A percentile compares a stretch with the other conserved stretches of the same genome.
These are phyloP conservation scores for Haplosporangium sp. DNA, from an alignment of 371 early-diverging fungal genomes.

Conservation along the genomic window DNA sequence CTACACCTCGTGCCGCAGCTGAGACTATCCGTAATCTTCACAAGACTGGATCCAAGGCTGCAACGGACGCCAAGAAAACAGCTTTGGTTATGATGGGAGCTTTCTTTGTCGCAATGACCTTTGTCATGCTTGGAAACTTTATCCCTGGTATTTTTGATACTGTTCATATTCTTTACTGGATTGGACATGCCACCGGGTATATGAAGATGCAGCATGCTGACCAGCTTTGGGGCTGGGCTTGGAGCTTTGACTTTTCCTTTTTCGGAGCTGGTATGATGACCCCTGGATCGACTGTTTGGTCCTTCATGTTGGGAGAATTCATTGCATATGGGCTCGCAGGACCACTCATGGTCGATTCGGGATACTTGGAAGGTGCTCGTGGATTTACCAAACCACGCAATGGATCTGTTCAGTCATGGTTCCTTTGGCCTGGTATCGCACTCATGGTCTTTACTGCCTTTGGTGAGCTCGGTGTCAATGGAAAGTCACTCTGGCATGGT, in stretches of 20 bases:
- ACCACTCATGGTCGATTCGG: constrained; percentile 59
- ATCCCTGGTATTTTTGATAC: constrained; percentile 69
- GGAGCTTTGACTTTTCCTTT: constrained; percentile 71
- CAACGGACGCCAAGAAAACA: constrained; percentile 55
- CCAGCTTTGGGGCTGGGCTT: constrained; percentile 68
- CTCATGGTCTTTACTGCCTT: constrained; percentile 77
- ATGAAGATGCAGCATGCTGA: constrained; percentile 65
- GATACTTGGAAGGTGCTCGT: constrained; percentile 55
- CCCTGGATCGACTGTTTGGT: constrained; percentile 66
- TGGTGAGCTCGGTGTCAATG: constrained; percentile 69
- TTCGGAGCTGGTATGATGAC: constrained; percentile 81
- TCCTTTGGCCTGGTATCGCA: constrained; percentile 82
- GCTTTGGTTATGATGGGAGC: constrained; percentile 53
- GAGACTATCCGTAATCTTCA: constrained; percentile 77
- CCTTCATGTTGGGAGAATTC: constrained; percentile 69
- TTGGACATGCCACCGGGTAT: constrained; percentile 63
- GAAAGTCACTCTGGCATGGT: constrained; percentile 69
- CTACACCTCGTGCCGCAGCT: constrained; percentile 79
- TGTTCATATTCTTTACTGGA: constrained; percentile 73
- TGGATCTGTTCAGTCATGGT: constrained; percentile 65
- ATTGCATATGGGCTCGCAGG: constrained; percentile 69
- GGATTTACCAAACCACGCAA: constrained; percentile 58
- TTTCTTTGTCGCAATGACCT: constrained; percentile 66
- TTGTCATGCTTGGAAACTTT: constrained; percentile 66
- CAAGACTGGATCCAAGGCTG: constrained; percentile 56